Base-by-base conservation (phyloP, 1,139 yeast genomes). In the Scheffersomyces lignicola region DNA sequence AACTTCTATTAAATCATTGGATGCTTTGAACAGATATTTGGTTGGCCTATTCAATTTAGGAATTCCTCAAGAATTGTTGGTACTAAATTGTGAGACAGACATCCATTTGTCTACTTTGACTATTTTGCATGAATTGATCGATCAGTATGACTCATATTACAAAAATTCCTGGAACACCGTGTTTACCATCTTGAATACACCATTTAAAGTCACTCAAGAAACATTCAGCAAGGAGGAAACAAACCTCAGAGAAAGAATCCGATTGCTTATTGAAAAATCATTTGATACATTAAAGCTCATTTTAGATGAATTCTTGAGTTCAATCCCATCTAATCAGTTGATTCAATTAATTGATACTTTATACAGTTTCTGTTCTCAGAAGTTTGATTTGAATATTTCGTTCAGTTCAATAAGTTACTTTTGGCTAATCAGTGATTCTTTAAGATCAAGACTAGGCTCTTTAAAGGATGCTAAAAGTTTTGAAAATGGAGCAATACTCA, bases 361-460 rank as follows among this genome's bases (percentile, higher is more conserved):
- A 29, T 76, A 73, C 44, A 74, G 78, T 42, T 92, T 88, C 56
- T 82, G 88, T 30, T 60, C 70, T 9, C 97, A 92, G 50, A 60
- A 59, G 2, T 69, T 65, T 42, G 96, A 89, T 47, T 60, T 90
- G 47, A 92, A 92, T 53, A 85, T 88, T 23, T 86, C 96, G 0
- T 89, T 90, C 54, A 86, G 95, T 35, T 81, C 96, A 0, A 85
- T 89, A 7, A 86, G 96, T 49, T 86, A 88, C 48, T 90, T 88
- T 52, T 92, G 97, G 97, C 59, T 84, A 22, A 77, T 90, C 7
- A 84, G 96, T 46, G 97, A 90, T 52, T 78, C 83, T 37, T 62
- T 86, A 32, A 78, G 62, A 37, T 52, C 59, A 9, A 52, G 59
- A 35, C 52, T 59, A 23, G 22, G 35, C 4, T 27, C 35, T 73